These are phyloP conservation scores for Fusarium redolens DNA, from an alignment of 2,329 filamentous ascomycete species.

Conservation along the genomic window DNA sequence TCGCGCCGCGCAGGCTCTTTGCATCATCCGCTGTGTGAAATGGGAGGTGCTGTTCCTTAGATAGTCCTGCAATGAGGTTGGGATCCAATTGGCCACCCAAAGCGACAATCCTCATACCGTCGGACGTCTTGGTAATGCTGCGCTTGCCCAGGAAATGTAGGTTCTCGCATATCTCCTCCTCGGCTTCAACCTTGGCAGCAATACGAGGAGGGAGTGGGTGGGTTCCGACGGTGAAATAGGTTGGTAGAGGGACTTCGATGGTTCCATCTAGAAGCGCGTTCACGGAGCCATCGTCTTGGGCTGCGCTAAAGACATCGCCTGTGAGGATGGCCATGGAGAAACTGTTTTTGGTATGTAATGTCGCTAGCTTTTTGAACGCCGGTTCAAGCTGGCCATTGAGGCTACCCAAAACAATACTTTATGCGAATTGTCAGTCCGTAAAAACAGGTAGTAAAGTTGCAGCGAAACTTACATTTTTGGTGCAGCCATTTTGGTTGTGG, in stretches of 20 bases:
- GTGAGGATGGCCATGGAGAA: constrained; percentile 88
- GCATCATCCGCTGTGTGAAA: constrained; percentile 83
- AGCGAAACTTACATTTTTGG: constrained; percentile 59
- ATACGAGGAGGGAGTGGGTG: constrained; percentile 77
- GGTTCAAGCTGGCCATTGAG: constrained; percentile 81
- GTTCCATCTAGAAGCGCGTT: constrained; percentile 76
- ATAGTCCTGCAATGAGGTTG: constrained; percentile 69
- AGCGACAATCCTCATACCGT: constrained; percentile 88
- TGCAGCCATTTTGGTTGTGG: constrained; percentile 54
- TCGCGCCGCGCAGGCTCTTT: constrained; percentile 78
- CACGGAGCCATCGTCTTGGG: constrained; percentile 69
- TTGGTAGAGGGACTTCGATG: constrained; percentile 80
- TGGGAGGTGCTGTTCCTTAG: constrained; percentile 79
- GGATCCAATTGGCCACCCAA: constrained; percentile 80
- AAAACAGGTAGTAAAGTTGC: neutral
- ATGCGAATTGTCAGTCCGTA: constrained; percentile 17
- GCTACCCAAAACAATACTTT: constrained; percentile 82
- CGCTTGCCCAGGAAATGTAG: constrained; percentile 90
- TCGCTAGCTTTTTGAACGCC: constrained; percentile 82
- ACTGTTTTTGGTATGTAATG: constrained; percentile 85
- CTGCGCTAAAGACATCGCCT: constrained; percentile 81
- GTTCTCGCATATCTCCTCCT: constrained; percentile 86
- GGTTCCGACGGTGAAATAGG: constrained; percentile 88
- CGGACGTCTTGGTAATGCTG: constrained; percentile 87
- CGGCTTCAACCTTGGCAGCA: constrained; percentile 77